Evolutionary conservation across 495 filamentous ascomycete genomes (phyloP).

Genomic region (Talaromyces ruber): DNA sequence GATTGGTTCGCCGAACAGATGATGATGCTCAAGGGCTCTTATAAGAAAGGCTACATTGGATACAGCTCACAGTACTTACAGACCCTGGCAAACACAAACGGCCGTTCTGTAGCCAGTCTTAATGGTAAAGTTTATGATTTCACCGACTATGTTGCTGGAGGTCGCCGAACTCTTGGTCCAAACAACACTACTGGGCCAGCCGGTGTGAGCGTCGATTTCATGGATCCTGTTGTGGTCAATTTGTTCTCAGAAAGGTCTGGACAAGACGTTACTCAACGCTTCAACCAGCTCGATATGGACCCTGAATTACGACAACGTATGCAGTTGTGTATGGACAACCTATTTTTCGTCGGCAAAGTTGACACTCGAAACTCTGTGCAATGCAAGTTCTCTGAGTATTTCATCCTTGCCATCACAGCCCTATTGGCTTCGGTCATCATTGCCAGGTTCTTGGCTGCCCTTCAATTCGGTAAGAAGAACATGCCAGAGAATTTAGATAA

Average conservation of each 20-base stretch:
- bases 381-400: slow-evolving; percentile 85
- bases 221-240: slow-evolving; percentile 63
- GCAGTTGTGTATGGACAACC: slow-evolving; percentile 82
- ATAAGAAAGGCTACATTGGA: slow-evolving; percentile 82
- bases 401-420: slow-evolving; percentile 83
- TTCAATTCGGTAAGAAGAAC: slow-evolving; percentile 89
- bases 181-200: slow-evolving; percentile 38
- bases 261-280: slow-evolving; percentile 74
- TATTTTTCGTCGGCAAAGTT: slow-evolving; percentile 89
- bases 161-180: slow-evolving; percentile 51
- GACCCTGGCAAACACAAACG: slow-evolving; percentile 53
- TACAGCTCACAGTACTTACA: slow-evolving; percentile 73
- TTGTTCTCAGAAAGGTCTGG: slow-evolving; percentile 74
- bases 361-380: slow-evolving; percentile 83
- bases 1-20: slow-evolving; percentile 92
- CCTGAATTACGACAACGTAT: slow-evolving; percentile 49
- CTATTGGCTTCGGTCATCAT: slow-evolving; percentile 71
- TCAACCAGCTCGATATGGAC: slow-evolving; percentile 57
- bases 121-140: slow-evolving; percentile 82
- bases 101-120: slow-evolving; percentile 65
- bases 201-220: slow-evolving; percentile 64
- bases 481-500: slow-evolving; percentile 94
- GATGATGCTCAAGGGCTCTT: slow-evolving; percentile 62
- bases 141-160: slow-evolving; percentile 74
- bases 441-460: slow-evolving; percentile 94